These are phyloP conservation scores for Zychaea mexicana DNA, from an alignment of 371 early-diverging fungal species.

Conservation along the genomic window DNA sequence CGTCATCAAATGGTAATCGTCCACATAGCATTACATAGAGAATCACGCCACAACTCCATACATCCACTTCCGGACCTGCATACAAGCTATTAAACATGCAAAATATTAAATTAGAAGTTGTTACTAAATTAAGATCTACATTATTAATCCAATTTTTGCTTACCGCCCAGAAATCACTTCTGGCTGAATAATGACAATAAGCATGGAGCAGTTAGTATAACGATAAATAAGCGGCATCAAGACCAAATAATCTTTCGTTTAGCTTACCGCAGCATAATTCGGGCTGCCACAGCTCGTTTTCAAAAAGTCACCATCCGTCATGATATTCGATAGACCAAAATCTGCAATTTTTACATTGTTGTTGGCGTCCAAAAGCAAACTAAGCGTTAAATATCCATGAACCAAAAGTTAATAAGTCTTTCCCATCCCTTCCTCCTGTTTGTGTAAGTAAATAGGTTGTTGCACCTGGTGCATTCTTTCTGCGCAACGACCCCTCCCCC, in stretches of 20 bases:
- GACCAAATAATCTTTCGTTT: background rate
- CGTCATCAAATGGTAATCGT: slow-evolving; percentile 98
- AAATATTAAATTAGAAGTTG: no score
- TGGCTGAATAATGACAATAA: slow-evolving; percentile 53
- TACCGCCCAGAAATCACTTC: slow-evolving; percentile 95
- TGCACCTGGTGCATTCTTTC: no score
- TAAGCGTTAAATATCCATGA: no score
- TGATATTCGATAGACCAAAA: slow-evolving; percentile 95
- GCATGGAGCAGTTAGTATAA: background rate
- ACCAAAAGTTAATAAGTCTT: no score
- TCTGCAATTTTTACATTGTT: slow-evolving; percentile 97
- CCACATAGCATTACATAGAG: slow-evolving; percentile 99
- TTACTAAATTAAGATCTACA: background rate
- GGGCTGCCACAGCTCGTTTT: slow-evolving; percentile 95
- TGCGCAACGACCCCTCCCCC: background rate
- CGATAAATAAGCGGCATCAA: background rate
- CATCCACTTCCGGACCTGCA: slow-evolving; percentile 98
- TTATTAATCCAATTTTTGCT: slow-evolving; percentile 10
- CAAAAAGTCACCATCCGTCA: slow-evolving; percentile 94
- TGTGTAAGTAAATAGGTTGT: background rate
- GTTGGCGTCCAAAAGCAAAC: slow-evolving; percentile 89
- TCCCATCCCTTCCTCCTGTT: no score
- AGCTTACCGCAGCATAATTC: slow-evolving; percentile 80
- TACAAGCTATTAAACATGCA: slow-evolving; percentile 84
- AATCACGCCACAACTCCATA: slow-evolving; percentile 99